Percentiles rank a stretch among this genome's conserved stretches.
Conservation (phyloP, 23 red algal genomes). For the Chondrus crispus region DNA sequence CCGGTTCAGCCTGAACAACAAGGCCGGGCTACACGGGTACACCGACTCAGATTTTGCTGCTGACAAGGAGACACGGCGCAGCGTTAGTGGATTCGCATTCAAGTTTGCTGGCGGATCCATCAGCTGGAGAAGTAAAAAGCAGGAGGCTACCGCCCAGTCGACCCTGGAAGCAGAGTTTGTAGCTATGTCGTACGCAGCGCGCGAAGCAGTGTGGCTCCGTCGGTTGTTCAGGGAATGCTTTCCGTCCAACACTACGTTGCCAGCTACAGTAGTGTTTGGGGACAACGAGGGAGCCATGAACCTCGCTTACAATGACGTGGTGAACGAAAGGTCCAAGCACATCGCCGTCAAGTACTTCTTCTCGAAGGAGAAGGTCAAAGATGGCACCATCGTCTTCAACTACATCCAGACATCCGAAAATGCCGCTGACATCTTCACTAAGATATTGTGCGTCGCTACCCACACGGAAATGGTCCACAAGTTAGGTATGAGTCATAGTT, state of each 20-base stretch:
- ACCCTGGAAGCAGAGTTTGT: neutral
- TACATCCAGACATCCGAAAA: neutral
- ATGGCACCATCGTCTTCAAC: neutral
- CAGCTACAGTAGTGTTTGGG: neutral
- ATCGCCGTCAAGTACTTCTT: conserved; percentile 10
- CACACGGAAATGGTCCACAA: too few relatives aligned
- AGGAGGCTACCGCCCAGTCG: neutral
- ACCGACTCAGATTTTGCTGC: neutral
- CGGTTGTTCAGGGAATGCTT: too few relatives aligned
- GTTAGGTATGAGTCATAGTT: too few relatives aligned
- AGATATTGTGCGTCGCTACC: too few relatives aligned
- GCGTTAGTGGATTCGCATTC: too few relatives aligned
- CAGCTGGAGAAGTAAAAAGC: neutral
- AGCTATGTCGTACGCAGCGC: neutral
- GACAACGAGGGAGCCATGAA: conserved; percentile 19
- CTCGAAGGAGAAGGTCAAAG: neutral
- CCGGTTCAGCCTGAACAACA: neutral
- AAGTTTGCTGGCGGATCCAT: neutral
- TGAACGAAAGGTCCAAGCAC: conserved; percentile 19
- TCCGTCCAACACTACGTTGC: too few relatives aligned
- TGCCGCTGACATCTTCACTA: neutral
- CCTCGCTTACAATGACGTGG: neutral
- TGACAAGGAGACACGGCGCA: neutral
- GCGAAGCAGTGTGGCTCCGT: neutral
- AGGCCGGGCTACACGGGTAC: neutral